phyloP scores from a whole-genome alignment of 768 basidiomycete species.

The Dictyophora rubrovolvata region DNA sequence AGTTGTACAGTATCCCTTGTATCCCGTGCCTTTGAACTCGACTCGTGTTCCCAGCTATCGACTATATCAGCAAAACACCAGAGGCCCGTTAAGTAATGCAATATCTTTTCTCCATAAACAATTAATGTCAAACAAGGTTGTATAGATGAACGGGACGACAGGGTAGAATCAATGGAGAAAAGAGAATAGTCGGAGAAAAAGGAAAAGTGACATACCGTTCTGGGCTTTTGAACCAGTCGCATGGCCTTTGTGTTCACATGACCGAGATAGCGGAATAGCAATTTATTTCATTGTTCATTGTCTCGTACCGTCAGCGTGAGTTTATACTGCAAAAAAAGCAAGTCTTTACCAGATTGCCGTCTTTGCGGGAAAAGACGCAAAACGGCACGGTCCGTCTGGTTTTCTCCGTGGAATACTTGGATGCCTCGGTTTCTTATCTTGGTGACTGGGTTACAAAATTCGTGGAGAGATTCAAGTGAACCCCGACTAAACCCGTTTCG shows the following conservation, averaged over 20 bases:
- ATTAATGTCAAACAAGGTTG: not conserved
- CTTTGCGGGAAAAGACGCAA: not conserved
- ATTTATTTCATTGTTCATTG: not conserved
- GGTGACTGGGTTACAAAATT: too few species aligned
- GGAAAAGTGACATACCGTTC: not conserved
- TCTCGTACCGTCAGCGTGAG: not conserved
- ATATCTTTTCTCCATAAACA: not conserved
- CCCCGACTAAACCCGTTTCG: not conserved
- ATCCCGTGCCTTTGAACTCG: conserved; percentile 10
- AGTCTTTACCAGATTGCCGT: not conserved
- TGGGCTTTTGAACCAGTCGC: not conserved
- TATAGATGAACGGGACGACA: too few species aligned
- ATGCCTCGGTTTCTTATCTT: too few species aligned
- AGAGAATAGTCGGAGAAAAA: not conserved
- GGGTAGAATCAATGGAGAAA: not conserved
- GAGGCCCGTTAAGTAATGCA: conserved; percentile 33
- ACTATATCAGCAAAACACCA: conserved; percentile 89
- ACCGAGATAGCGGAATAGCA: not conserved
- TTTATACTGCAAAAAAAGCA: not conserved
- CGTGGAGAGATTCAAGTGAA: too few species aligned
- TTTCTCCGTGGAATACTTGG: too few species aligned
- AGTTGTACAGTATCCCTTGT: conserved; percentile 16
- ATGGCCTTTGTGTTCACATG: conserved; percentile 1
- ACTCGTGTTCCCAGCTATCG: conserved; percentile 54
- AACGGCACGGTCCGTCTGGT: not conserved